Evolutionary conservation across 495 filamentous ascomycete species (phyloP).

Genomic region (Penicillium cosmopolitanum): DNA sequence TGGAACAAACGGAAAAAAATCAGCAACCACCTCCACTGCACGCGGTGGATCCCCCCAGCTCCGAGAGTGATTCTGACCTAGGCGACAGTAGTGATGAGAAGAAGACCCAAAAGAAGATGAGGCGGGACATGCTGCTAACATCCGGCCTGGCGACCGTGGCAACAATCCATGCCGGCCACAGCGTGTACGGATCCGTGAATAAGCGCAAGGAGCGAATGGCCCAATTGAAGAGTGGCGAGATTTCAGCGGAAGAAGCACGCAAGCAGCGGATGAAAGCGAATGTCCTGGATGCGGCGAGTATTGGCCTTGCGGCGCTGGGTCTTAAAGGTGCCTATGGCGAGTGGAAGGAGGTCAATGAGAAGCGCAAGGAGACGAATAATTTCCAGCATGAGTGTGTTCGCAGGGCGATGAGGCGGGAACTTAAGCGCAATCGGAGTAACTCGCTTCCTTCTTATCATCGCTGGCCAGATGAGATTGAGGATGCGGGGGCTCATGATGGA

Average conservation of each 20-base stretch:
- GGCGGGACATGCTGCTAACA: constrained; percentile 81
- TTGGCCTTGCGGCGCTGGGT: constrained; percentile 84
- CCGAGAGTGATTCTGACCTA: constrained; percentile 62
- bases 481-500: constrained; percentile 12
- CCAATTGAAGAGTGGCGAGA: constrained; percentile 71
- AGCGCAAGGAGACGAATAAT: constrained; percentile 56
- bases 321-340: constrained; percentile 82
- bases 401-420: constrained; percentile 18
- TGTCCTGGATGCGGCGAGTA: constrained; percentile 72
- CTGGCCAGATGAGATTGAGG: constrained; percentile 35
- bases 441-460: constrained; percentile 15
- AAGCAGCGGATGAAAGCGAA: constrained; percentile 77
- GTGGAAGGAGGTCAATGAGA: constrained; percentile 69
- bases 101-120: constrained; percentile 73
- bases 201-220: constrained; percentile 71
- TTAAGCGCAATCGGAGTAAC: constrained; percentile 9
- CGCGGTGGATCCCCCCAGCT: constrained; percentile 10
- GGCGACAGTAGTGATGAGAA: constrained; percentile 80
- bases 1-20: constrained; percentile 9
- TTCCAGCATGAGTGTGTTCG: constrained; percentile 48
- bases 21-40: background rate
- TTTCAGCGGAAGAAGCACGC: constrained; percentile 72
- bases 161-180: constrained; percentile 86
- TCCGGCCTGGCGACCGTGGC: constrained; percentile 84
- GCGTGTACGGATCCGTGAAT: constrained; percentile 75